Base-by-base conservation (phyloP, 2,329 filamentous ascomycete species). In the Fusarium drepaniforme region DNA sequence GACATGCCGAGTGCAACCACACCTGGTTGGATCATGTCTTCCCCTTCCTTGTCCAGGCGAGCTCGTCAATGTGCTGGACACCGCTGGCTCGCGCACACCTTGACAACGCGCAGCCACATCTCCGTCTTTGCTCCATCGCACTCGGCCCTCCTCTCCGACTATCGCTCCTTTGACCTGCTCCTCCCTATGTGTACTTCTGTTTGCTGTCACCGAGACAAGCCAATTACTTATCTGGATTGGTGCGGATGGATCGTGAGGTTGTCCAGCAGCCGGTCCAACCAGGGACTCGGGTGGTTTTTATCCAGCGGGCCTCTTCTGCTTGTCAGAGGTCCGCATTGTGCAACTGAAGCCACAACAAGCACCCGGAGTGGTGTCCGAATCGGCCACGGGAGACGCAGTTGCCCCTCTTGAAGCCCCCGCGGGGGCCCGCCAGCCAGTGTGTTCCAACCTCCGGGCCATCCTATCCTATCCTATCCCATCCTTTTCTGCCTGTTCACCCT, bases 151-250 rank as follows among this genome's bases (percentile, higher is more conserved):
- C 42, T 68, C 64, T 73, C 64, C 61, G 68, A 69, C 35, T n/a
- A 66, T 75, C 72, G 69, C 72, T 61, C 61, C 62, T 38, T 37
- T 59, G 44, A 71, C 68, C n/a, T 72, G 63, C 42, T 44, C 25
- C 46, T 30, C 38, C 44, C 18, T 64, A 25, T 53, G 25, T 53
- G 25, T 56, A 53, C 25, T 30, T 56, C 18, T 56, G 49, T 4
- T 6, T 33, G n/a, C 49, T 56, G 63, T 69, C 38, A 61, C 44
- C 46, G 60, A 70, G 44, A 72, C 63, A 49, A 49, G 64, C 59
- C 73, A 76, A 70, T 74, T 67, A 61, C 59, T 69, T 51, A 23
- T 44, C 64, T 69, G 70, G 70, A 76, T 75, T 76, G 74, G 74
- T 71, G 74, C 72, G 74, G 70, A 67, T 76, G 70, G 63, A 11